Base-by-base conservation (phyloP, 169 alveolate genomes). In the Cryptosporidium felis region DNA sequence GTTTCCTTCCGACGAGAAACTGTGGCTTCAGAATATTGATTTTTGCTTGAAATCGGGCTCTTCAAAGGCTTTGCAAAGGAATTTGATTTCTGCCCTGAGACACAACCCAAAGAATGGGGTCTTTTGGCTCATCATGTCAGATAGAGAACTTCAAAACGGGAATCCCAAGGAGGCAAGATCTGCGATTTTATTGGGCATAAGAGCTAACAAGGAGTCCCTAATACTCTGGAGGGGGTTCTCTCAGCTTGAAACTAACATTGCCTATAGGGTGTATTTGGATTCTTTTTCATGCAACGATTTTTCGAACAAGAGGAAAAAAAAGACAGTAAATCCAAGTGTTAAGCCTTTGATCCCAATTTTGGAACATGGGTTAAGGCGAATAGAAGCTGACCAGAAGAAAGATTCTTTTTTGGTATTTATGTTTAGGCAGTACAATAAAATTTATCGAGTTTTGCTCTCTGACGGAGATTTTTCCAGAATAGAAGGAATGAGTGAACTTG, bases 31-130 rank as follows among this genome's bases (percentile, higher is more conserved):
- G 23, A 53, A 74, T 23, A 53, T 74, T 56, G 85, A 74, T 36
- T 74, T 74, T 74, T 74, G 85, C 23, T 38, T 74, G 21, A 74
- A 74, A 41, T 74, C 85, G 3, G 85, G 85, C 8, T 74, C 85
- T 51, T 74, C 85, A 12, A 74, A 56, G 26, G 67, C 67, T 5
- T 53, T 74, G 18, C 85, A 74, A 58, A 74, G 85, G 41, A 53
- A 36, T 74, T 34, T 74, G n/a, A 74, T 74, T 32, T 40, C 67
- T 34, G 85, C 85, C 2, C 67, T 74, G 5, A 49, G 65, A 36
- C 60, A 74, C 40, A 53, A 53, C 21, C 85, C 85, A 53, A 38
- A 14, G n/a, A 74, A 56, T 51, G 28, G 45, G 34, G 61, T 56
- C 40, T 53, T 74, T 23, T 74, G 85, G 85, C 46, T 74, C 18